A percentile compares a stretch with the other conserved stretches of the same genome.
phyloP scores from a whole-genome alignment of 768 basidiomycete species.

The Steccherinum ochraceum region DNA sequence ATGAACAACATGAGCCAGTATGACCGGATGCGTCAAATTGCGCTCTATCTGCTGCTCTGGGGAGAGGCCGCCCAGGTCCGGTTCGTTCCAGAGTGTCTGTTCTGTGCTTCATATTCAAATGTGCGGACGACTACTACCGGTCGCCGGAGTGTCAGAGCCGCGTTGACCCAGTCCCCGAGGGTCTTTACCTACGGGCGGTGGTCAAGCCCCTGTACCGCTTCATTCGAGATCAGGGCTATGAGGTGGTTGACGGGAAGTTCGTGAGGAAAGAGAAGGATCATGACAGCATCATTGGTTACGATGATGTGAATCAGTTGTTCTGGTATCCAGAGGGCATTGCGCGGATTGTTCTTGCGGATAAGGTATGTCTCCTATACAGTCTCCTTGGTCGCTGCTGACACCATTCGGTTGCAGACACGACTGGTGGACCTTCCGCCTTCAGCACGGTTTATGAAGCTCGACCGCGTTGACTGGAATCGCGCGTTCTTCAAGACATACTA shows the following conservation, averaged over 20 bases:
- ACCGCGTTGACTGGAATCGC: slow-evolving; percentile 92
- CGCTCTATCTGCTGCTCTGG: slow-evolving; percentile 93
- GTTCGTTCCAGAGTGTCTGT: slow-evolving; percentile 93
- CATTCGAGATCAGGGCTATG: slow-evolving; percentile 96
- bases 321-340: slow-evolving; percentile 99
- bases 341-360: slow-evolving; percentile 81
- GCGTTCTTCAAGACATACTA: slow-evolving; percentile 99
- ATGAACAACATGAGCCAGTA: slow-evolving; percentile 99
- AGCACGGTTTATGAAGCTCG: slow-evolving; percentile 95
- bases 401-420: slow-evolving; percentile 49
- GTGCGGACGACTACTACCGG: slow-evolving; percentile 99
- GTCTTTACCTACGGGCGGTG: slow-evolving; percentile 87
- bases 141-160: slow-evolving; percentile 96
- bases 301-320: slow-evolving; percentile 98
- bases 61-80: slow-evolving; percentile 97
- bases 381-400: neutral
- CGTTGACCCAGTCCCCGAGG: slow-evolving; percentile 89
- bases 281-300: slow-evolving; percentile 93
- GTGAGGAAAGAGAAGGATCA: slow-evolving; percentile 92
- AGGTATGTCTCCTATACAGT: too few relatives aligned
- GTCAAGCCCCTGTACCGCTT: slow-evolving; percentile 94
- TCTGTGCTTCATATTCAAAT: slow-evolving; percentile 99
- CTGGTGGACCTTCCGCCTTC: slow-evolving; percentile 88
- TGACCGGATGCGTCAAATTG: slow-evolving; percentile 93
- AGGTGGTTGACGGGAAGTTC: slow-evolving; percentile 92